Evolutionary conservation across 305 asterid species (phyloP).

Genomic region (Fraxinus sp.): DNA sequence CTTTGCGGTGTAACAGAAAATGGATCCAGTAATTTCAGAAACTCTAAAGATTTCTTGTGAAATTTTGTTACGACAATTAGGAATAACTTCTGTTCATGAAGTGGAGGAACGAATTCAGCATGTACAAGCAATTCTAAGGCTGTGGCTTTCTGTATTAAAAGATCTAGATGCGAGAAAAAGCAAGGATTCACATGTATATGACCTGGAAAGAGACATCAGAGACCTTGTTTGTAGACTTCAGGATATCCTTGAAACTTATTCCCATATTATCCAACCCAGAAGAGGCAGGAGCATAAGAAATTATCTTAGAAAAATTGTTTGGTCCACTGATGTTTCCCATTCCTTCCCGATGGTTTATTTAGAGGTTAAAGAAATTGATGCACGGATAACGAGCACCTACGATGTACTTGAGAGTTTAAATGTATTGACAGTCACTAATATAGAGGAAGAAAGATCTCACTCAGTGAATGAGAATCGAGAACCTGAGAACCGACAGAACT

Average conservation of each 20-base stretch:
- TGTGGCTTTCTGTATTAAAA: not conserved
- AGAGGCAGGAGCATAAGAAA: not conserved
- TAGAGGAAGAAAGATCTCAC: not conserved
- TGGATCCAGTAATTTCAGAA: too few relatives aligned
- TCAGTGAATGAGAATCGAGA: not conserved
- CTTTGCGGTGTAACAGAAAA: too few relatives aligned
- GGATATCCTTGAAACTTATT: not conserved
- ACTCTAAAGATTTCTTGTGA: too few relatives aligned
- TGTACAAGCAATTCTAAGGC: not conserved
- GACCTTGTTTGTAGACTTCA: not conserved
- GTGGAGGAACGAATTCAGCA: accelerated
- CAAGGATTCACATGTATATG: not conserved
- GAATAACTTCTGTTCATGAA: not conserved
- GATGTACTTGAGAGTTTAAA: not conserved
- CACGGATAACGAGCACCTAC: not conserved
- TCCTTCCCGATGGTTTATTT: not conserved
- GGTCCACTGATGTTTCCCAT: too few relatives aligned
- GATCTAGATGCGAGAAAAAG: not conserved
- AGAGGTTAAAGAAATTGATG: not conserved
- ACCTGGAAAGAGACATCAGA: not conserved
- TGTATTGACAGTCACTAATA: too few relatives aligned
- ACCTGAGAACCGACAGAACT: not conserved
- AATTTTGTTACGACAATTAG: too few relatives aligned
- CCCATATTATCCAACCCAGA: not conserved
- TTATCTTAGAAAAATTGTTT: too few relatives aligned